Evolutionary conservation across 768 basidiomycete genomes (phyloP), one percentile per base, ranked within the genome.

Genomic region (Gymnopilus dilepis): DNA sequence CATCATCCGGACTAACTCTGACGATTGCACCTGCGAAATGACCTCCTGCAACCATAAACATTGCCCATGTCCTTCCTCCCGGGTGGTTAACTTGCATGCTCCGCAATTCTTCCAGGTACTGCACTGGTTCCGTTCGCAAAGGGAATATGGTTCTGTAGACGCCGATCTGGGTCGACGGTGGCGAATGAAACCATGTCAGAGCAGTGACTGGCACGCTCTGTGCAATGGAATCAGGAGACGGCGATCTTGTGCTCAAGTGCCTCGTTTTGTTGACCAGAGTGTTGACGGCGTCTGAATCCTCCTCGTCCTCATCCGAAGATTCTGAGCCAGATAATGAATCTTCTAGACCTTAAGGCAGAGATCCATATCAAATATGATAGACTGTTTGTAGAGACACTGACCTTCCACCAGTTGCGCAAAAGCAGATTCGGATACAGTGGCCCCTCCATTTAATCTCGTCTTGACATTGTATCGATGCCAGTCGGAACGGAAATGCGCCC

Each of bases 391-490:
- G 24, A 13, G 51, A 58, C 26, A 69, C 84, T 38, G 69, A 95
- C 97, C 89, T 67, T 95, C 95, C 6, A 97, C 82, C 41, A 98
- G 81, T 57, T 86, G 84, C 21, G 85, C 77, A 68, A 97, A 99
- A 17, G 87, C 83, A 26, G 82, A 71, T 70, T 94, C 92, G 0
- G 85, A 78, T 21, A 95, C 86, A 24, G 87, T 74, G 21, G 80
- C 78, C 9, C 85, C 83, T 6, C 89, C 89, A 53, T 81, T 77
- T 51, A 95, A 76, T 58, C 88, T 87, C 48, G 86, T 83, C 76
- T 97, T 97, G 66, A 95, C 92, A 73, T 99, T 99, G 78, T 97
- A 99, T 60, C 95, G 86, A 82, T 99, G 97, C 97, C 97, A 99
- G 74, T 99, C 97, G 9, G 92, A 93, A 66, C 88, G 87, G 73